Base-by-base conservation (phyloP, 2,329 filamentous ascomycete species). In the Xylaria polymorpha region DNA sequence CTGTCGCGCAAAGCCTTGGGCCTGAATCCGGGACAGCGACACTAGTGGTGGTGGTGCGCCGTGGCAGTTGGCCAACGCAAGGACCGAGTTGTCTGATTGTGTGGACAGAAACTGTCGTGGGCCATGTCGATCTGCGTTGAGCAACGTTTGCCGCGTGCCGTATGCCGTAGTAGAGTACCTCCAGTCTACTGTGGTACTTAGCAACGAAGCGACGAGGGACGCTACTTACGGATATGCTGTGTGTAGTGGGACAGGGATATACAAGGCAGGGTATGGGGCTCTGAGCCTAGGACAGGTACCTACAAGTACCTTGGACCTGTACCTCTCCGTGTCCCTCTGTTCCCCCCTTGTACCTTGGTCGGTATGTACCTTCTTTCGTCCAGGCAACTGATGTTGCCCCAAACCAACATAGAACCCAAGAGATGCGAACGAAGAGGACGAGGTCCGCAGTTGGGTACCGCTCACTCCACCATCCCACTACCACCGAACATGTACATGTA, bases 121-220 rank as follows among this genome's bases (percentile, higher is more conserved):
- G 71, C 55, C 63, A 65, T 69, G 68, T 64, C 58, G 71, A 72
- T 72, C 71, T 48, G 60, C 63, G 60, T 67, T 60, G 35, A 71
- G 66, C 62, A 50, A 71, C 60, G 62, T 71, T 64, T 68, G 61
- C 68, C 68, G 67, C 63, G 63, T 69, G 67, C 67, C 67, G 67
- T 69, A 60, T 64, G 66, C 63, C 66, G 66, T 65, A 14, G 20
- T 39, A 55, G n/a, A 29, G 25, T 29, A 29, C 25, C 25, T 29
- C 25, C 25, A 2, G 25, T n/a, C n/a, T n/a, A n/a, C 25, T 29
- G 3, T 29, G 25, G 25, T 29, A 29, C 7, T 44, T 50, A 18
- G 46, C 46, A 50, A 12, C 6, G 46, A 50, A 29, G 46, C 46
- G 4, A 44, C 15, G 4, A 8, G 8, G 43, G 18, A 44, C 43